Evolutionary conservation across 192 early-diverging fungal genomes (phyloP).

Genomic region (Backusella luteola): DNA sequence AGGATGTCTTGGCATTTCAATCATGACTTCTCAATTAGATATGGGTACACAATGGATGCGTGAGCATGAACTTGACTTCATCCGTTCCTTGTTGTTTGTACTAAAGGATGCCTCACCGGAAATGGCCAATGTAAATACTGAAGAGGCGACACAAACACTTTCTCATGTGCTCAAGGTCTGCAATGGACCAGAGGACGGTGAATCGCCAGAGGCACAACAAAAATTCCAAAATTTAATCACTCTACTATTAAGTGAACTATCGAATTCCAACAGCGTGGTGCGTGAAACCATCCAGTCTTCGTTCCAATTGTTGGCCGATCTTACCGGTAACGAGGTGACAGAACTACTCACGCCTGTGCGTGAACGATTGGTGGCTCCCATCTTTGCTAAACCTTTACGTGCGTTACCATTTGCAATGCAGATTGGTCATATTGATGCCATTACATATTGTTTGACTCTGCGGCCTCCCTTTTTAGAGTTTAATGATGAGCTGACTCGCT

Average conservation of each 20-base stretch:
- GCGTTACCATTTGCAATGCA: constrained; percentile 95
- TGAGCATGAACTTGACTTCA: constrained; percentile 91
- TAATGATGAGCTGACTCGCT: constrained; percentile 86
- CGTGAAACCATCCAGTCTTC: constrained; percentile 86
- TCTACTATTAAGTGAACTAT: constrained; percentile 88
- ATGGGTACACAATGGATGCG: constrained; percentile 91
- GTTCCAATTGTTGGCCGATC: constrained; percentile 75
- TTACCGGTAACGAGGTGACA: constrained; percentile 78
- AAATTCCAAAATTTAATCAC: constrained; percentile 81
- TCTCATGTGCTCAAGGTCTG: constrained; percentile 74
- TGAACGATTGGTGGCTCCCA: constrained; percentile 84
- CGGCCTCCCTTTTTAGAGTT: constrained; percentile 86
- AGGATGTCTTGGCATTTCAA: constrained; percentile 86
- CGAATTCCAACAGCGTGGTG: constrained; percentile 85
- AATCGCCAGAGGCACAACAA: constrained; percentile 44
- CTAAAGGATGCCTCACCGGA: constrained; percentile 88
- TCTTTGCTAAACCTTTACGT: constrained; percentile 95
- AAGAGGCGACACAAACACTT: constrained; percentile 70
- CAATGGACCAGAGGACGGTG: constrained; percentile 52
- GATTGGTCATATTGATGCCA: constrained; percentile 99
- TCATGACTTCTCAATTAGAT: constrained; percentile 78
- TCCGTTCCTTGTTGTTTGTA: constrained; percentile 90
- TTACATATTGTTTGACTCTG: constrained; percentile 92
- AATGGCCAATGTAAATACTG: constrained; percentile 70
- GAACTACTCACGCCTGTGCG: constrained; percentile 81